Evolutionary conservation across 768 basidiomycete species (phyloP).

Genomic region (Pisolithus microcarpus): DNA sequence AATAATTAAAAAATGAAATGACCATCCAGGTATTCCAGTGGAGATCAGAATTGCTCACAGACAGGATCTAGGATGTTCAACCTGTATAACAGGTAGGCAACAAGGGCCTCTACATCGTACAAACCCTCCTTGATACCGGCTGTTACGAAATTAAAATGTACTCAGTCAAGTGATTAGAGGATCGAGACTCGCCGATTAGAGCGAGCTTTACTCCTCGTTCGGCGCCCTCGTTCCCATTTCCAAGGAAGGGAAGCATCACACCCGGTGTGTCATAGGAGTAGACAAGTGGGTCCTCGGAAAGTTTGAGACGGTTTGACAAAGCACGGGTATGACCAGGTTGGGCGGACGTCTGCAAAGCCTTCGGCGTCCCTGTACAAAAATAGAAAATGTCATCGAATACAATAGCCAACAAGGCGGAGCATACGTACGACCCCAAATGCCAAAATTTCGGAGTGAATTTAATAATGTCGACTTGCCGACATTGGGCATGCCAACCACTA

Average conservation of each 20-base stretch:
- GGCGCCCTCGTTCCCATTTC: slow-evolving; percentile 77
- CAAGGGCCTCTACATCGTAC: slow-evolving; percentile 79
- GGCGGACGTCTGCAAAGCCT: slow-evolving; percentile 83
- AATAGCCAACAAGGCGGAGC: slow-evolving; percentile 2
- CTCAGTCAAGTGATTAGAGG: neutral
- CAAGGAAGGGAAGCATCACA: slow-evolving; percentile 94
- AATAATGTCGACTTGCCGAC: slow-evolving; percentile 95
- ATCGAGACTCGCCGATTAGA: slow-evolving; percentile 68
- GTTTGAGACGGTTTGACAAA: slow-evolving; percentile 81
- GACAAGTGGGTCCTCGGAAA: slow-evolving; percentile 71
- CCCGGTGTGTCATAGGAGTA: slow-evolving; percentile 97
- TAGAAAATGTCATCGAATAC: slow-evolving; percentile 1
- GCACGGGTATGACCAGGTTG: slow-evolving; percentile 88
- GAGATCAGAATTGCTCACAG: slow-evolving; percentile 38
- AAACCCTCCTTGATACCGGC: slow-evolving; percentile 93
- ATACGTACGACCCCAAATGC: slow-evolving; percentile 77
- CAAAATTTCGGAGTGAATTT: slow-evolving; percentile 82
- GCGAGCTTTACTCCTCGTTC: slow-evolving; percentile 92
- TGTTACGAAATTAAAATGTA: slow-evolving; percentile 25
- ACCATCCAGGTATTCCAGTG: neutral
- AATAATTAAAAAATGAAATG: neutral
- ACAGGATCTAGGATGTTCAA: slow-evolving; percentile 72
- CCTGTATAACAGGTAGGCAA: slow-evolving; percentile 80
- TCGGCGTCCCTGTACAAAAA: slow-evolving; percentile 54
- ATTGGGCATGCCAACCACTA: slow-evolving; percentile 98